Conservation (phyloP, 805 yeast genomes). For the Wickerhamomyces canadensis region DNA sequence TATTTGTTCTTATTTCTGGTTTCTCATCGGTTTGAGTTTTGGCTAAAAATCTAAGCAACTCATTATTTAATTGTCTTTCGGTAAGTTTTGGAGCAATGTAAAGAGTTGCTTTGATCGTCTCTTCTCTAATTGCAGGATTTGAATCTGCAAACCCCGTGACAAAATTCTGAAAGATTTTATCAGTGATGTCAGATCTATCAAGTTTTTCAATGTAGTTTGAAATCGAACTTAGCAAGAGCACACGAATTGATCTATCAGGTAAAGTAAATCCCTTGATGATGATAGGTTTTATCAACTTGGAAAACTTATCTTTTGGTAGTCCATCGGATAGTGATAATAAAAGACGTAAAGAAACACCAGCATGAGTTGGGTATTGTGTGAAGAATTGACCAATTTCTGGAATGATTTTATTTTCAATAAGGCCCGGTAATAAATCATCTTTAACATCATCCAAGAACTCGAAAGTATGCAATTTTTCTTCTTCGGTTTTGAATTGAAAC, state of each 20-base stretch:
- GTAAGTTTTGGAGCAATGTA: conserved; percentile 57
- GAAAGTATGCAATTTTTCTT: conserved; percentile 46
- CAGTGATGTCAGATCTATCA: conserved; percentile 57
- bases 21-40: conserved; percentile 73
- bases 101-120: conserved; percentile 64
- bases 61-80: conserved; percentile 82
- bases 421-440: conserved; percentile 40
- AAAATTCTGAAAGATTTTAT: conserved; percentile 59
- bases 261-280: conserved; percentile 57
- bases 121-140: conserved; percentile 73
- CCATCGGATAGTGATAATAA: conserved; percentile 28
- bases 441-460: conserved; percentile 31
- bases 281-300: conserved; percentile 47
- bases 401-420: conserved; percentile 55
- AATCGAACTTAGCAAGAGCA: conserved; percentile 60
- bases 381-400: conserved; percentile 60
- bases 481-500: conserved; percentile 45
- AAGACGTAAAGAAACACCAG: conserved; percentile 23
- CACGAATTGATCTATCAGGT: conserved; percentile 73
- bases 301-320: conserved; percentile 32
- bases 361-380: conserved; percentile 21
- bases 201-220: conserved; percentile 48
- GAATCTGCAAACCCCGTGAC: conserved; percentile 85
- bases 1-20: conserved; percentile 73
- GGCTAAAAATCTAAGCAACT: conserved; percentile 73